phyloP scores from a whole-genome alignment of 2,329 filamentous ascomycete species.

The Talaromyces marneffei region DNA sequence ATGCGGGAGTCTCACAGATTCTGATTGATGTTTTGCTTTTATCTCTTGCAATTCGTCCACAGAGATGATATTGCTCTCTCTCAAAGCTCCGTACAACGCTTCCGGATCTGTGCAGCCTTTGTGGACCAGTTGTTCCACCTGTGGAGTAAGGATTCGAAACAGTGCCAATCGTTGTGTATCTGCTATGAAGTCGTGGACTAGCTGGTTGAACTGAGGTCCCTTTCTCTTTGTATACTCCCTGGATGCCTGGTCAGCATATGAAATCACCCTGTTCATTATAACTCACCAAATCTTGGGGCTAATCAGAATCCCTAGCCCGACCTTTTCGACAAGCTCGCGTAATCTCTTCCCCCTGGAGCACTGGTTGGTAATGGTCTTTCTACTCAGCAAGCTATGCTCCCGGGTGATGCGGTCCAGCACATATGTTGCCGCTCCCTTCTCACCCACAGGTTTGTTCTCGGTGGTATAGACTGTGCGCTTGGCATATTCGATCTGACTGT shows the following conservation, averaged over 20 bases:
- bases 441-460: neutral
- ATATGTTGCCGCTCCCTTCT: neutral
- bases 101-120: neutral
- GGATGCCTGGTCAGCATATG: neutral
- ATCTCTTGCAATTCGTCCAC: constrained; percentile 16
- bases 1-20: neutral
- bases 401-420: neutral
- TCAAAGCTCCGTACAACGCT: neutral
- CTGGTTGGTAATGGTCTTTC: neutral
- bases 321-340: constrained; percentile 50
- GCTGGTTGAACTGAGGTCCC: neutral
- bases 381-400: neutral
- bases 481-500: constrained; percentile 10
- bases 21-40: constrained; percentile 16
- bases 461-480: constrained; percentile 13
- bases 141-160: neutral
- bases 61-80: neutral
- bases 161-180: neutral
- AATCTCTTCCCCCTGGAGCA: constrained; percentile 55
- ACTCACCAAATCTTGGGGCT: neutral
- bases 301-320: neutral
- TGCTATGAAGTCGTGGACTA: neutral
- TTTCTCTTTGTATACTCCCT: constrained; percentile 1
- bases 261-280: neutral
- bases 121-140: neutral